phyloP scores from a whole-genome alignment of 768 basidiomycete species.

The Collybiopsis confluens region DNA sequence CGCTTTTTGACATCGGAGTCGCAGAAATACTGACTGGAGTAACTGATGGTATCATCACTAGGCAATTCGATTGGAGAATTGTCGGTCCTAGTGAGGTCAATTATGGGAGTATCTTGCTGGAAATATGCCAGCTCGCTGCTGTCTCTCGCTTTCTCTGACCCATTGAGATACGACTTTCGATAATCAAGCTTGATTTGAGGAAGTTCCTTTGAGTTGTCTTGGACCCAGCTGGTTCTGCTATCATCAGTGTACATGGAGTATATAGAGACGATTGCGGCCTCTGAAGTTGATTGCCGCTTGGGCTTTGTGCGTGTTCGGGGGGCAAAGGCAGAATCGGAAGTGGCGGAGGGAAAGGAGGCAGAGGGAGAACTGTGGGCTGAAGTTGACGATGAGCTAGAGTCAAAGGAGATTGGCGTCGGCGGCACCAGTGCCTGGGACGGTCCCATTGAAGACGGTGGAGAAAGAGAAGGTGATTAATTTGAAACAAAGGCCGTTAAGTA shows the following conservation, averaged over 20 bases:
- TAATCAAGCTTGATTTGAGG: conserved; percentile 10
- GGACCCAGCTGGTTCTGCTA: conserved; percentile 43
- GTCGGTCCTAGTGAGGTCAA: conserved; percentile 2
- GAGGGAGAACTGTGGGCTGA: not conserved
- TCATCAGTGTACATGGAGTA: conserved; percentile 85
- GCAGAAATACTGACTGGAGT: not conserved
- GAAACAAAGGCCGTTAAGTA: no score
- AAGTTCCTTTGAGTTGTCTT: conserved; percentile 31
- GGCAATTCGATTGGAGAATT: not conserved
- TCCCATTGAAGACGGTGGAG: not conserved
- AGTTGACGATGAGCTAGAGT: conserved; percentile 4
- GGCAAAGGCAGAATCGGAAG: conserved; percentile 27
- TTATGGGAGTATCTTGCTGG: not conserved
- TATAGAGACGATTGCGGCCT: conserved; percentile 76
- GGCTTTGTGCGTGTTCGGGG: conserved; percentile 19
- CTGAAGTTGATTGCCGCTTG: conserved; percentile 51
- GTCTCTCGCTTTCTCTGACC: conserved; percentile 19
- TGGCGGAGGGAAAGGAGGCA: conserved; percentile 7
- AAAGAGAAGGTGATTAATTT: no score
- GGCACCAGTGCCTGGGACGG: conserved; percentile 8
- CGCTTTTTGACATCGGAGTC: not conserved
- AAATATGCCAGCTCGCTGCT: conserved; percentile 6
- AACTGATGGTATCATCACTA: not conserved
- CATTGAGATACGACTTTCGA: conserved; percentile 16
- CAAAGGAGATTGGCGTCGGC: conserved; percentile 2